Percentiles rank a stretch among this genome's conserved stretches.
Conservation (phyloP, 352 stramenopile species). For the Phytopythium mirpurense region DNA sequence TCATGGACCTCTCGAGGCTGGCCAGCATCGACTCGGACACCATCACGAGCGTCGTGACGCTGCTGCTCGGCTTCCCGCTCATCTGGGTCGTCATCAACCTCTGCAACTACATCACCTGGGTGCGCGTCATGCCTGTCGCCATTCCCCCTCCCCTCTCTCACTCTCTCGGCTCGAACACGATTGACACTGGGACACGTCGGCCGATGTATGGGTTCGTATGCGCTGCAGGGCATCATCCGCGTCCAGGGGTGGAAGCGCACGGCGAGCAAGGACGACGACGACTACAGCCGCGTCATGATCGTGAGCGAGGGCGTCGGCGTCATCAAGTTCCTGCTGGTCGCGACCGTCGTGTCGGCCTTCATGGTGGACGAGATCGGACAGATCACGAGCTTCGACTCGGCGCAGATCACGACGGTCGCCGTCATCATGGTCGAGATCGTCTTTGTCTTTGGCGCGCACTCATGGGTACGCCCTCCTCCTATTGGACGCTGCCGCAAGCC, state of each 20-base stretch:
- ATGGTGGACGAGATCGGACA: conserved; percentile 78
- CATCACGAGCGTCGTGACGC: conserved; percentile 44
- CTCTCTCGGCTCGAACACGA: too few relatives aligned
- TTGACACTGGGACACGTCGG: too few relatives aligned
- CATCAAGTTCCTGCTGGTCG: conserved; percentile 81
- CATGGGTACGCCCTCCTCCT: conserved; percentile 40
- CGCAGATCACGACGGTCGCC: conserved; percentile 70
- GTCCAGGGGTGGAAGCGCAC: conserved; percentile 75
- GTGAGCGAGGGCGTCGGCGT: conserved; percentile 82
- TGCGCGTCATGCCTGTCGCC: conserved; percentile 11
- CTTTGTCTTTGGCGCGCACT: conserved; percentile 71
- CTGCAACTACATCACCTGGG: conserved; percentile 81
- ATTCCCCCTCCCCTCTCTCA: too few relatives aligned
- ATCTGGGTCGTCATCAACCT: conserved; percentile 78
- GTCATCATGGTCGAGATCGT: conserved; percentile 81
- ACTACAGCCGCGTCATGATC: conserved; percentile 85
- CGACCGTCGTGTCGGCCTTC: conserved; percentile 75
- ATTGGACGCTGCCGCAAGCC: background rate
- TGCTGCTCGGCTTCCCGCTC: conserved; percentile 67
- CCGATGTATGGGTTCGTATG: too few relatives aligned
- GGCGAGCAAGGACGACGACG: conserved; percentile 68
- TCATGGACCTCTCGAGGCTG: conserved; percentile 54
- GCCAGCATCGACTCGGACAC: conserved; percentile 35
- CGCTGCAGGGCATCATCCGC: conserved; percentile 57
- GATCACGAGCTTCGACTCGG: conserved; percentile 78